These are phyloP conservation scores for Epicoccum nigrum DNA, from an alignment of 2,329 filamentous ascomycete species.

Conservation along the genomic window DNA sequence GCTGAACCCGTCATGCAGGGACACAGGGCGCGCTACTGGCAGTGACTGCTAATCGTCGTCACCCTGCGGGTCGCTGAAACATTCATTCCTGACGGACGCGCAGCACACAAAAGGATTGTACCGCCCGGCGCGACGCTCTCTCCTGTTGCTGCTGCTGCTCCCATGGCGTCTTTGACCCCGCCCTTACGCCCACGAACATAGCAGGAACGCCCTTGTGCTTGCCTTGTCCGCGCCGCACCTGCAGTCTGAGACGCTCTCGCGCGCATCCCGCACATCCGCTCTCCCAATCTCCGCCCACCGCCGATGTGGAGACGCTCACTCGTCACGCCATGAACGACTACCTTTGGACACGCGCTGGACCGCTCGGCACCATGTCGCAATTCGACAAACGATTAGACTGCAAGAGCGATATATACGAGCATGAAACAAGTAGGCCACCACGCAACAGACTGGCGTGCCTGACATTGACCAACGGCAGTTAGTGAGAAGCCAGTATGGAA, in stretches of 20 bases:
- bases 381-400: conserved; percentile 14
- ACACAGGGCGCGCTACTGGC: conserved; percentile 10
- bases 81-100: conserved; percentile 18
- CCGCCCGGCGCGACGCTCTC: conserved; percentile 2
- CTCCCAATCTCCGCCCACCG: conserved; percentile 14
- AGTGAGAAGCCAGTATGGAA: conserved; percentile 59
- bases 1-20: conserved; percentile 16
- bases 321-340: conserved; percentile 10
- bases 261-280: conserved; percentile 3
- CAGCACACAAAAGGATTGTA: conserved; percentile 13
- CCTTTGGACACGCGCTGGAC: conserved; percentile 7
- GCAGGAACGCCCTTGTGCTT: conserved; percentile 4
- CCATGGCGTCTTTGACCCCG: conserved; percentile 8
- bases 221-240: not conserved
- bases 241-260: not conserved
- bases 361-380: conserved; percentile 2
- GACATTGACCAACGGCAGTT: conserved; percentile 30
- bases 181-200: conserved; percentile 1
- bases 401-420: conserved; percentile 21
- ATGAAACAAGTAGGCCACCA: conserved; percentile 47
- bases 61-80: conserved; percentile 19
- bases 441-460: not conserved
- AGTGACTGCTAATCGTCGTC: conserved; percentile 19
- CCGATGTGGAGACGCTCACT: conserved; percentile 8
- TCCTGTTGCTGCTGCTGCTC: conserved; percentile 5